Conservation (phyloP, 306 rosid genomes). For the Argentina anserina region DNA sequence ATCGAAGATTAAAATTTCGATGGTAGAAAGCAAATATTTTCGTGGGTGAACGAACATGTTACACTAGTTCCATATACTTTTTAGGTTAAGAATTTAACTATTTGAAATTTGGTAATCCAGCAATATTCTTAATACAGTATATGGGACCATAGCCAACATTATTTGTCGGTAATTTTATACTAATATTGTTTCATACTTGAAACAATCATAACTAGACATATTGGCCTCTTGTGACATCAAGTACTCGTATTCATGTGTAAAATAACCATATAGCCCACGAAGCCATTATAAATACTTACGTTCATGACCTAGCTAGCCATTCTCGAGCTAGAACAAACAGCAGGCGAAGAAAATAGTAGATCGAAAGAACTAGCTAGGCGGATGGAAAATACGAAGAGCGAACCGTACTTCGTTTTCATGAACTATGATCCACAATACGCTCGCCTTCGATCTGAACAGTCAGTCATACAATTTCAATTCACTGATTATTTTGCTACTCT, state of each 20-base stretch:
- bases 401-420: conserved; percentile 82
- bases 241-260: background rate
- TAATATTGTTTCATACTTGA: too few species aligned
- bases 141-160: too few species aligned
- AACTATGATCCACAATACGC: conserved; percentile 81
- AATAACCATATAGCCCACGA: background rate
- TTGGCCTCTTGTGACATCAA: background rate
- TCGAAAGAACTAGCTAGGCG: background rate
- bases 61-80: too few species aligned
- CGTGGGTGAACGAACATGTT: too few species aligned
- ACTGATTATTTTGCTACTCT: background rate
- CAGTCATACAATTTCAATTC: background rate
- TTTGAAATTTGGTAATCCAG: too few species aligned
- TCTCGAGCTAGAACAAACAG: background rate
- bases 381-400: conserved; percentile 49
- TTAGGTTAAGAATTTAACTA: too few species aligned
- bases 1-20: too few species aligned
- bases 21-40: too few species aligned
- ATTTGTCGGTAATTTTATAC: too few species aligned
- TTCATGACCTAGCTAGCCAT: background rate
- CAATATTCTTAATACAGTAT: too few species aligned
- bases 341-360: background rate
- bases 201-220: too few species aligned
- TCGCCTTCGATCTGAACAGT: conserved; percentile 69
- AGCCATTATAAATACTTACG: background rate